A percentile compares a stretch with the other conserved stretches of the same genome.
These are phyloP conservation scores for Stagonosporopsis chrysanthemi DNA, from an alignment of 2,329 filamentous ascomycete genomes.

Conservation along the genomic window DNA sequence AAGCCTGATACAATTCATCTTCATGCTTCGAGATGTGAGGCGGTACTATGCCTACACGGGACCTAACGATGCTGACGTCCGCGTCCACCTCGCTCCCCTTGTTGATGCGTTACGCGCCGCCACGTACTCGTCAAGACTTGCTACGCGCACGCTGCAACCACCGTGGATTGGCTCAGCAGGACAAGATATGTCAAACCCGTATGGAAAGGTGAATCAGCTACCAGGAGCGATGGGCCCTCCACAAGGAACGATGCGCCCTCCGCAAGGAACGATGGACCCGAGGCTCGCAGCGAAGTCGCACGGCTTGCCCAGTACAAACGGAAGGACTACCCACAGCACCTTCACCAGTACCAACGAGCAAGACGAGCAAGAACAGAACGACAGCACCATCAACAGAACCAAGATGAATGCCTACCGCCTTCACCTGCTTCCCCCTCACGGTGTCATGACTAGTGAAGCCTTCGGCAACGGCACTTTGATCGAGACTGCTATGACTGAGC, in stretches of 20 bases:
- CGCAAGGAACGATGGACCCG: neutral
- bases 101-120: neutral
- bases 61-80: neutral
- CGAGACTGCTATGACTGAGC: neutral
- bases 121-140: neutral
- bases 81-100: neutral
- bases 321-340: neutral
- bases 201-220: neutral
- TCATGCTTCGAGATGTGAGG: neutral
- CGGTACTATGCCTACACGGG: neutral
- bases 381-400: neutral
- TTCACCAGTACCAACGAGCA: too few species aligned
- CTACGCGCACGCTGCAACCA: neutral
- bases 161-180: neutral
- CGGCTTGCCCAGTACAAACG: neutral
- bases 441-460: neutral
- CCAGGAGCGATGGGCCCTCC: neutral
- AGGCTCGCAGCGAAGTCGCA: neutral
- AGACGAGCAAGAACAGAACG: neutral
- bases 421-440: neutral
- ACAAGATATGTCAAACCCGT: neutral
- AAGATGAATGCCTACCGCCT: neutral
- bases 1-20: slow-evolving; percentile 5
- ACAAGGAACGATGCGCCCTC: neutral
- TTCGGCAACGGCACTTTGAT: neutral